phyloP scores from a whole-genome alignment of 2,329 filamentous ascomycete genomes.

The Penicillium rolfsii region DNA sequence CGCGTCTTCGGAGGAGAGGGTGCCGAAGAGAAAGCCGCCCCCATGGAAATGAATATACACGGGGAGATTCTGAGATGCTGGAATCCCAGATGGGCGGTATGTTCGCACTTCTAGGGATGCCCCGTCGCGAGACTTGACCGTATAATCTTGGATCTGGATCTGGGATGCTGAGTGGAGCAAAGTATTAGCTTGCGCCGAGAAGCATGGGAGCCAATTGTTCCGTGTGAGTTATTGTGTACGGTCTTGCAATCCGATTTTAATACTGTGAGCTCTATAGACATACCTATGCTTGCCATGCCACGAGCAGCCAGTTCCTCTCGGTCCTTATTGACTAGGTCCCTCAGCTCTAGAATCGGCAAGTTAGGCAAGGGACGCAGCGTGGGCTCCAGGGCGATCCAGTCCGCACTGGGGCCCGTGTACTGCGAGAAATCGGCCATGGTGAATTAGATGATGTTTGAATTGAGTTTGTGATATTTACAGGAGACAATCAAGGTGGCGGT shows the following conservation, averaged over 20 bases:
- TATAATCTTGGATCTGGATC: slow-evolving; percentile 43
- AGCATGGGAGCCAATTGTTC: background rate
- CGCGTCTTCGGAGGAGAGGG: slow-evolving; percentile 57
- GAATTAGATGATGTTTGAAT: background rate
- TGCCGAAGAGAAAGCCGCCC: slow-evolving; percentile 62
- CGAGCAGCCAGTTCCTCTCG: slow-evolving; percentile 40
- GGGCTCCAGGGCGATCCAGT: slow-evolving; percentile 50
- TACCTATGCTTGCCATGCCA: slow-evolving; percentile 36
- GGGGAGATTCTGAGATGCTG: slow-evolving; percentile 45
- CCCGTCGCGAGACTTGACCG: slow-evolving; percentile 52
- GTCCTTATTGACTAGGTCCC: slow-evolving; percentile 33
- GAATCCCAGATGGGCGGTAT: slow-evolving; percentile 48
- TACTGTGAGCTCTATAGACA: slow-evolving; percentile 12
- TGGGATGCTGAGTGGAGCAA: slow-evolving; percentile 24
- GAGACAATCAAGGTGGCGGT: background rate
- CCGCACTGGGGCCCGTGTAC: slow-evolving; percentile 48
- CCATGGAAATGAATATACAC: slow-evolving; percentile 59
- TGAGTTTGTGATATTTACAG: background rate
- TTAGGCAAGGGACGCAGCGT: slow-evolving; percentile 34
- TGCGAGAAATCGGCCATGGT: slow-evolving; percentile 44
- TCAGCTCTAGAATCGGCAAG: slow-evolving; percentile 31
- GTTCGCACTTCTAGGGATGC: slow-evolving; percentile 50
- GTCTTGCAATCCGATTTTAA: background rate
- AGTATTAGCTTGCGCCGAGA: background rate
- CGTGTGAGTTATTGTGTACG: background rate